Percentiles rank a stretch among this genome's conserved stretches.
Evolutionary conservation across 2,329 filamentous ascomycete species (phyloP).

Genomic region (Pseudogymnoascus sp.): DNA sequence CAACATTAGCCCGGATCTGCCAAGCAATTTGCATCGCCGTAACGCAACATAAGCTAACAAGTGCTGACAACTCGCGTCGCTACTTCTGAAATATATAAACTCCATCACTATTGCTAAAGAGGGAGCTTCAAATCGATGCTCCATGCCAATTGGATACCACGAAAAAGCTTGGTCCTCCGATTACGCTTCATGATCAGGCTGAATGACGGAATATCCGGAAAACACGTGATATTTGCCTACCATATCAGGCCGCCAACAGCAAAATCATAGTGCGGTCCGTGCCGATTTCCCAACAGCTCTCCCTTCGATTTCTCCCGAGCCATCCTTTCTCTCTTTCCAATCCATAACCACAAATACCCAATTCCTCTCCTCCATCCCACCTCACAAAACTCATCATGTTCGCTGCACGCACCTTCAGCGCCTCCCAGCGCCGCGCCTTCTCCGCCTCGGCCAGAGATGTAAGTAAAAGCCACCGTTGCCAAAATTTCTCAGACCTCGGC

Average conservation of each 20-base stretch:
- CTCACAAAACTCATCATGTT: constrained; percentile 54
- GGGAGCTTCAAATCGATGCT: background rate
- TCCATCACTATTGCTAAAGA: background rate
- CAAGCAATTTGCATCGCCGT: background rate
- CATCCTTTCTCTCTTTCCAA: constrained; percentile 11
- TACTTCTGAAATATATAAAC: background rate
- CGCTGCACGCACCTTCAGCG: constrained; percentile 50
- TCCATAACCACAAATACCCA: constrained; percentile 15
- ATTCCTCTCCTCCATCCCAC: constrained; percentile 13
- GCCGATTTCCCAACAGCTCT: constrained; percentile 9
- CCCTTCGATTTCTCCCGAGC: constrained; percentile 6
- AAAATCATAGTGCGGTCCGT: constrained; percentile 8
- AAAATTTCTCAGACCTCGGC: constrained; percentile 12
- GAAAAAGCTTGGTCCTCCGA: background rate
- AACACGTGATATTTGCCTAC: background rate
- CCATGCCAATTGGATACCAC: background rate
- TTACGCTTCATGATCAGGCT: constrained; percentile 5
- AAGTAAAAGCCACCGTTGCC: constrained; percentile 30
- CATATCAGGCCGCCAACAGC: background rate
- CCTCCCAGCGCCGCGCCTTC: constrained; percentile 70
- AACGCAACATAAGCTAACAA: background rate
- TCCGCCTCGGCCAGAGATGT: constrained; percentile 73
- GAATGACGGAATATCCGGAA: background rate
- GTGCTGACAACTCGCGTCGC: background rate
- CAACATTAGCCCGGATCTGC: background rate